Evolutionary conservation across 495 filamentous ascomycete species (phyloP).

Genomic region (Neurospora tetraspora): DNA sequence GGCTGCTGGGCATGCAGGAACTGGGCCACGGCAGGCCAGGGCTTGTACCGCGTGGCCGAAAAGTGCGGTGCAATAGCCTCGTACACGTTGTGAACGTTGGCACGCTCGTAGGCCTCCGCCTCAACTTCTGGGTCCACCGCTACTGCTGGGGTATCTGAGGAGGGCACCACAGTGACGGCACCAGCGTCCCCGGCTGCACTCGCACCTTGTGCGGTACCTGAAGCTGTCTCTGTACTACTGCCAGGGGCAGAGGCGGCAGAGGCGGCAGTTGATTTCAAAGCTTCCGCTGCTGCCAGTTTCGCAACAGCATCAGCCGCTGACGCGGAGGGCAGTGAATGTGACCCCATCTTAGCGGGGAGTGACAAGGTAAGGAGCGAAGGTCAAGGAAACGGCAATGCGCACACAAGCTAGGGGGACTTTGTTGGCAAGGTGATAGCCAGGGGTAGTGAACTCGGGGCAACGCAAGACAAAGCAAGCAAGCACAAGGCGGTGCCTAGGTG

Average conservation of each 20-base stretch:
- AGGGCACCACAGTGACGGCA: constrained; percentile 6
- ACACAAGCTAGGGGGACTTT: background rate
- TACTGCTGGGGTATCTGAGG: constrained; percentile 6
- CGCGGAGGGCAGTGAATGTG: constrained; percentile 17
- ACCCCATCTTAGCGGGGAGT: background rate
- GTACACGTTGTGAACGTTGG: constrained; percentile 88
- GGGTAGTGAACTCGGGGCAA: background rate
- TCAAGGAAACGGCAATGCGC: background rate
- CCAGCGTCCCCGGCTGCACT: background rate
- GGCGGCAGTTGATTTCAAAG: background rate
- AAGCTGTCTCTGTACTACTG: background rate
- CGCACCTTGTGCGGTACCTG: background rate
- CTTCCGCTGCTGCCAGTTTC: constrained; percentile 11
- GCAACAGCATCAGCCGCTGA: constrained; percentile 23
- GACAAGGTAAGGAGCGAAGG: background rate
- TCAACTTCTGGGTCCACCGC: constrained; percentile 9
- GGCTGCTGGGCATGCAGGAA: constrained; percentile 60
- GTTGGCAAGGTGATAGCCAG: background rate
- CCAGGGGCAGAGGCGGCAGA: background rate
- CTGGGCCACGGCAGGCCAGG: constrained; percentile 83
- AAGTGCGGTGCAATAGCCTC: constrained; percentile 92
- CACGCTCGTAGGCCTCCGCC: constrained; percentile 57
- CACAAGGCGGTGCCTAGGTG: background rate
- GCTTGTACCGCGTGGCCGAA: constrained; percentile 91
- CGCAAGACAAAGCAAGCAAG: background rate